Percentiles rank a stretch among this genome's conserved stretches.
phyloP scores from a whole-genome alignment of 495 filamentous ascomycete genomes.

The Penicillium chermesinum region DNA sequence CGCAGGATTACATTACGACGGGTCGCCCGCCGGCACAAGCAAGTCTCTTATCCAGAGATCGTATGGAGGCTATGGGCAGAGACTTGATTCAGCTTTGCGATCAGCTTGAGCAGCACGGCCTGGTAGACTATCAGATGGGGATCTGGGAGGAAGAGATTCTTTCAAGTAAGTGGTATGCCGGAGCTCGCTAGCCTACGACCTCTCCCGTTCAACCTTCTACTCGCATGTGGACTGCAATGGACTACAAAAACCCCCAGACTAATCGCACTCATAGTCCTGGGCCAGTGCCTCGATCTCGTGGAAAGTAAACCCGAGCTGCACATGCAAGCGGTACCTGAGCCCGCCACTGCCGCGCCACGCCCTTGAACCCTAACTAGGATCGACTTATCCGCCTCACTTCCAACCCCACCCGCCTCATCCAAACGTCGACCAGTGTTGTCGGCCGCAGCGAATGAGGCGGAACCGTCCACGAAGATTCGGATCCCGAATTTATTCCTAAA shows the following conservation, averaged over 20 bases:
- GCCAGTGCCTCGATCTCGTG: constrained; percentile 58
- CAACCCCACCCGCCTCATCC: not conserved
- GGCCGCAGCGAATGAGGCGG: not conserved
- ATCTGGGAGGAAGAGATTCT: constrained; percentile 95
- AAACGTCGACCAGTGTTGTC: not conserved
- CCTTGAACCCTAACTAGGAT: constrained; percentile 15
- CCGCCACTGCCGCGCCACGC: constrained; percentile 20
- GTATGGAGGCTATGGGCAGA: constrained; percentile 72
- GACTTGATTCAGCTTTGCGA: constrained; percentile 81
- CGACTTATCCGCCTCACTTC: not conserved
- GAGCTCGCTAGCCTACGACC: not conserved
- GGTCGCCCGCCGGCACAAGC: constrained; percentile 56
- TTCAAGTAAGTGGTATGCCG: constrained; percentile 51
- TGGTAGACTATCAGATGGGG: constrained; percentile 96
- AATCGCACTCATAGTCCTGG: constrained; percentile 46
- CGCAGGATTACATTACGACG: constrained; percentile 50
- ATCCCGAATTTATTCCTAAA: no score
- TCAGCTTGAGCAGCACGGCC: constrained; percentile 75
- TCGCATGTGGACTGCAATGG: no score
- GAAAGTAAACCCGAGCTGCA: constrained; percentile 34
- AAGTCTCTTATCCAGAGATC: constrained; percentile 61
- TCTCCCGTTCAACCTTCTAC: not conserved
- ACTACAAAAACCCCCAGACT: no score
- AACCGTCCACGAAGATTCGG: no score
- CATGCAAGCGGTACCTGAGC: constrained; percentile 16